Percentiles rank a stretch among this genome's conserved stretches.
phyloP scores from a whole-genome alignment of 768 basidiomycete genomes.

The Tricholomella constricta region DNA sequence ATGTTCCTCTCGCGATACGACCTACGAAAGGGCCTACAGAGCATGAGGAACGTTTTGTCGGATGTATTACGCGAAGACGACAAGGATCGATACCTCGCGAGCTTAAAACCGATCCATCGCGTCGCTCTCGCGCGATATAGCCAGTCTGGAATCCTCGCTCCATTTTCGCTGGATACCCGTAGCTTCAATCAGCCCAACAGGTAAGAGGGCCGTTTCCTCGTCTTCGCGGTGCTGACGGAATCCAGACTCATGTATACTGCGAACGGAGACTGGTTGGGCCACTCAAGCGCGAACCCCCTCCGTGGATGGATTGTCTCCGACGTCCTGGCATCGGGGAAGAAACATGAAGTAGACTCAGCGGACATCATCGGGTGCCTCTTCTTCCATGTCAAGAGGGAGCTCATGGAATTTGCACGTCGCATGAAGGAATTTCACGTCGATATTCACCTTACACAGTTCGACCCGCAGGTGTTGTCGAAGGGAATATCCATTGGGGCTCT shows the following conservation, averaged over 20 bases:
- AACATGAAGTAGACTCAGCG: constrained; percentile 32
- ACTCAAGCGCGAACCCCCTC: constrained; percentile 43
- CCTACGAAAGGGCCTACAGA: constrained; percentile 29
- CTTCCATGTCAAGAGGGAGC: constrained; percentile 44
- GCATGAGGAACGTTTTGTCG: constrained; percentile 30
- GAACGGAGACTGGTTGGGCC: constrained; percentile 46
- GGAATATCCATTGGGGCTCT: constrained; percentile 40
- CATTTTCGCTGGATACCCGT: constrained; percentile 35
- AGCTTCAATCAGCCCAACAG: constrained; percentile 41
- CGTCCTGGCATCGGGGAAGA: constrained; percentile 40
- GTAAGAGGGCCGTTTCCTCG: constrained; percentile 21
- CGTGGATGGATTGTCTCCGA: constrained; percentile 49
- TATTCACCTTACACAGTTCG: constrained; percentile 42
- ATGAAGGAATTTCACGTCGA: constrained; percentile 37
- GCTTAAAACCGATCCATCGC: constrained; percentile 43
- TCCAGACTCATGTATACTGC: constrained; percentile 46
- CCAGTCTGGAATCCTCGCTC: constrained; percentile 40
- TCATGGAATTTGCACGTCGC: constrained; percentile 38
- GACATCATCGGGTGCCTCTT: constrained; percentile 46
- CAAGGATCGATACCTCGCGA: constrained; percentile 40
- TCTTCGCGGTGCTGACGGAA: background rate
- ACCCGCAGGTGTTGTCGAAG: constrained; percentile 43
- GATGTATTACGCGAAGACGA: constrained; percentile 42
- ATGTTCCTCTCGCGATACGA: constrained; percentile 31
- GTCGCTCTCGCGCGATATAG: constrained; percentile 37